A percentile compares a stretch with the other conserved stretches of the same genome.
Evolutionary conservation across 1,284 basidiomycete genomes (phyloP).

Genomic region (Moesziomyces globuligerus): DNA sequence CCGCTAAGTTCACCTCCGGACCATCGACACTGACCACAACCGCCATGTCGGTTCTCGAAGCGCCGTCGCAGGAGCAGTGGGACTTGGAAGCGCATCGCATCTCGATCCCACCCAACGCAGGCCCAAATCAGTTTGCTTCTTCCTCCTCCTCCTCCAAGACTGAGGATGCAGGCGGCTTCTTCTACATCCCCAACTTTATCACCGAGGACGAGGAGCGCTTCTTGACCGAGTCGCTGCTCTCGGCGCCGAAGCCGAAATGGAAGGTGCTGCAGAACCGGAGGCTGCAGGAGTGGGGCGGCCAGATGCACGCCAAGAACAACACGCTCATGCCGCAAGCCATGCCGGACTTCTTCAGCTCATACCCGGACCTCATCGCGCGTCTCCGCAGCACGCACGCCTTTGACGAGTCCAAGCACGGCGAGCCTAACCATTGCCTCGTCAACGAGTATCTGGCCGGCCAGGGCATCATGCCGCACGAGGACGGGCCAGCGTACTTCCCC

Average conservation of each 20-base stretch:
- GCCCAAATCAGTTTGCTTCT: conserved; percentile 26
- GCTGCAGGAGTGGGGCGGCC: conserved; percentile 71
- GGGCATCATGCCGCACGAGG: conserved; percentile 89
- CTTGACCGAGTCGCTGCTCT: conserved; percentile 75
- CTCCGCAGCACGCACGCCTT: conserved; percentile 75
- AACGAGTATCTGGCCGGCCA: conserved; percentile 84
- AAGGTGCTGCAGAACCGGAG: conserved; percentile 76
- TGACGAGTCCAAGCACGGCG: conserved; percentile 73
- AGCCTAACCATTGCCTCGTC: conserved; percentile 79
- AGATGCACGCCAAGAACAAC: conserved; percentile 73
- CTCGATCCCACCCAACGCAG: conserved; percentile 20
- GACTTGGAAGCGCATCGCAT: conserved; percentile 36
- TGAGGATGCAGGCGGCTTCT: conserved; percentile 44
- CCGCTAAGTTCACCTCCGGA: too few species aligned
- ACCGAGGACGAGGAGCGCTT: conserved; percentile 81
- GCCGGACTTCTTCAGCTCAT: conserved; percentile 74
- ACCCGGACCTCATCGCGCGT: conserved; percentile 78
- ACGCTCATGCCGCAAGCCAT: conserved; percentile 75
- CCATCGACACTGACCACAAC: too few species aligned
- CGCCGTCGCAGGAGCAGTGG: conserved; percentile 13
- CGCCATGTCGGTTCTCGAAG: conserved; percentile 38
- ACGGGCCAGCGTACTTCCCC: conserved; percentile 86
- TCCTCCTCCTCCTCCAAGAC: conserved; percentile 1
- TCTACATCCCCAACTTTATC: conserved; percentile 79
- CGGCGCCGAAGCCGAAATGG: conserved; percentile 84